Evolutionary conservation across 2,329 filamentous ascomycete genomes (phyloP).

Genomic region (Xylaria arbuscula): DNA sequence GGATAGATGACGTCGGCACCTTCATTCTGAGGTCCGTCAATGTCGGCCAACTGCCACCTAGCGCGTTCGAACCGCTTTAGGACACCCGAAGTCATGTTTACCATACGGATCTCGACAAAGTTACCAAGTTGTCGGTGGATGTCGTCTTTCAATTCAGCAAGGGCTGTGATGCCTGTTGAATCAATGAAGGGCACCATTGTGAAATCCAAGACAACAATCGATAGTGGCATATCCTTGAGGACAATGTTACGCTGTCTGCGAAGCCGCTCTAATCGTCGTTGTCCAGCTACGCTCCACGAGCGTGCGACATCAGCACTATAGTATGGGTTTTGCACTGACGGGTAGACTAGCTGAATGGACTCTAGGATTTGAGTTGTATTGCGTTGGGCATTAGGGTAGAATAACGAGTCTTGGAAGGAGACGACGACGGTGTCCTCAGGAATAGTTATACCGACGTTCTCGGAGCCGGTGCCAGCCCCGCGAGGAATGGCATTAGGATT

Average conservation of each 20-base stretch:
- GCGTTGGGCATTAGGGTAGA: constrained; percentile 70
- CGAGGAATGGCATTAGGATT: constrained; percentile 45
- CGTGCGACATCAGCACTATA: constrained; percentile 43
- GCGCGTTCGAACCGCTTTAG: constrained; percentile 46
- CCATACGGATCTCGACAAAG: constrained; percentile 46
- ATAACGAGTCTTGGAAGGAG: constrained; percentile 66
- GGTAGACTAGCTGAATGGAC: constrained; percentile 49
- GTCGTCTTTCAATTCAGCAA: constrained; percentile 50
- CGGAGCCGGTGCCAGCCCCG: constrained; percentile 28
- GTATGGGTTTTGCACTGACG: constrained; percentile 42
- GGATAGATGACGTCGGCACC: constrained; percentile 48
- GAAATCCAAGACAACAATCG: constrained; percentile 49
- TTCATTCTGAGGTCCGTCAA: constrained; percentile 39
- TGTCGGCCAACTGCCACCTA: constrained; percentile 44
- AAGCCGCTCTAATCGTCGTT: constrained; percentile 45
- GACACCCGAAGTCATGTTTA: constrained; percentile 43
- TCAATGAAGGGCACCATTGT: constrained; percentile 48
- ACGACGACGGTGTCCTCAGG: constrained; percentile 66
- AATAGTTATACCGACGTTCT: constrained; percentile 46
- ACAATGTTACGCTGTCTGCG: constrained; percentile 41
- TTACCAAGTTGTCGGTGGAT: constrained; percentile 45
- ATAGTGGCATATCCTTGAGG: constrained; percentile 44
- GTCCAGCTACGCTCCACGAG: constrained; percentile 49
- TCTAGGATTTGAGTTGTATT: constrained; percentile 47
- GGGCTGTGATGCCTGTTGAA: constrained; percentile 47